These are phyloP conservation scores for Dacryopinax spathularia DNA, from an alignment of 768 basidiomycete genomes.

Conservation along the genomic window DNA sequence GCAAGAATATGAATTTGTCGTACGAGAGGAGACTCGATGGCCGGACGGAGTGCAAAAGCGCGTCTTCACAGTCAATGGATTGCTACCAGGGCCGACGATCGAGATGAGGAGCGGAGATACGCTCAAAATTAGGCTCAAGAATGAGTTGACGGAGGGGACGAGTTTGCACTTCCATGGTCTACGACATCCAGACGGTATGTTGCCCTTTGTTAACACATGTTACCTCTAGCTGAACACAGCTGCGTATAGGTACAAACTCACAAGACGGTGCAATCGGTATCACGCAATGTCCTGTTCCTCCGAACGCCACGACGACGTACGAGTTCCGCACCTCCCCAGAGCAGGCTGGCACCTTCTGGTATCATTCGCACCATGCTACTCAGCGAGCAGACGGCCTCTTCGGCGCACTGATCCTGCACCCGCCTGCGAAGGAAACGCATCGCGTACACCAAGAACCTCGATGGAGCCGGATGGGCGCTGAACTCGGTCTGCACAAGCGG, in stretches of 20 bases:
- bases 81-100: constrained; percentile 14
- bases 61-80: constrained; percentile 12
- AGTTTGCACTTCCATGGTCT: constrained; percentile 12
- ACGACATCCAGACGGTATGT: constrained; percentile 8
- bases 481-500: neutral
- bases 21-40: constrained; percentile 7
- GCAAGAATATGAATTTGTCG: constrained; percentile 3
- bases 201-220: constrained; percentile 5
- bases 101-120: constrained; percentile 12
- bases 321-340: neutral
- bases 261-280: constrained; percentile 1
- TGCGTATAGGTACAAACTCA: constrained; percentile 7
- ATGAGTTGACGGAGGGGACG: constrained; percentile 7
- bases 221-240: constrained; percentile 3
- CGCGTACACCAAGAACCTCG: neutral
- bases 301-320: neutral
- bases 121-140: constrained; percentile 8
- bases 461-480: neutral
- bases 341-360: constrained; percentile 4
- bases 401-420: constrained; percentile 12
- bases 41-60: constrained; percentile 13
- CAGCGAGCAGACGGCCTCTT: constrained; percentile 14
- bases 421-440: neutral
- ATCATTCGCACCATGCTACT: constrained; percentile 9
- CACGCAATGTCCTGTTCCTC: constrained; percentile 5